Percentiles rank a stretch among this genome's conserved stretches.
phyloP scores from a whole-genome alignment of 768 basidiomycete genomes.

The Sutorius australiensis region DNA sequence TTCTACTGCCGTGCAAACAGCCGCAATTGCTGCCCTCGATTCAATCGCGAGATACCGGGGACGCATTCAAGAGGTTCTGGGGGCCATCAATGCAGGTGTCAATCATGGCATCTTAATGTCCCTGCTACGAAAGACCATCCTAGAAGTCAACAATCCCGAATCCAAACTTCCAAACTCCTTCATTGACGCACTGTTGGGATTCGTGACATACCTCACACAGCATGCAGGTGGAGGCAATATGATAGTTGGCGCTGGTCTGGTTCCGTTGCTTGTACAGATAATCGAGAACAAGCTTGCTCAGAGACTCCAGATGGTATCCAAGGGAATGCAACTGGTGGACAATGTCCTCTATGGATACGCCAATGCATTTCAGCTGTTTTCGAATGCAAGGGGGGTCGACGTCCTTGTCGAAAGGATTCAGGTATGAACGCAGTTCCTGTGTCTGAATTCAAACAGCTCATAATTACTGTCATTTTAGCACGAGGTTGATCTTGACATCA shows the following conservation, averaged over 20 bases:
- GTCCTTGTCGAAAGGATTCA: constrained; percentile 83
- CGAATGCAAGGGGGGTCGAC: constrained; percentile 78
- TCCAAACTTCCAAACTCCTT: constrained; percentile 69
- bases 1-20: constrained; percentile 70
- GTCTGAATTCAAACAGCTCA: constrained; percentile 4
- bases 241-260: constrained; percentile 91
- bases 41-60: constrained; percentile 81
- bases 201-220: constrained; percentile 83
- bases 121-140: constrained; percentile 75
- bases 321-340: constrained; percentile 89
- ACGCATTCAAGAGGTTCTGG: constrained; percentile 82
- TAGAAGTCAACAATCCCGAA: constrained; percentile 63
- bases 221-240: constrained; percentile 85
- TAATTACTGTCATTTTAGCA: constrained; percentile 38
- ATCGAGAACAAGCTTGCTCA: constrained; percentile 72
- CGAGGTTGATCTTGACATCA: constrained; percentile 65
- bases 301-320: constrained; percentile 75
- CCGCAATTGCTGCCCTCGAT: constrained; percentile 87
- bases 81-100: constrained; percentile 90
- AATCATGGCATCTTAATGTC: constrained; percentile 95
- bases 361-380: constrained; percentile 85
- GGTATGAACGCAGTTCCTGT: constrained; percentile 42
- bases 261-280: constrained; percentile 85
- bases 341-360: constrained; percentile 87
- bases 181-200: constrained; percentile 79